Conservation (phyloP, 345 rosid genomes). For the Dimocarpus longan region DNA sequence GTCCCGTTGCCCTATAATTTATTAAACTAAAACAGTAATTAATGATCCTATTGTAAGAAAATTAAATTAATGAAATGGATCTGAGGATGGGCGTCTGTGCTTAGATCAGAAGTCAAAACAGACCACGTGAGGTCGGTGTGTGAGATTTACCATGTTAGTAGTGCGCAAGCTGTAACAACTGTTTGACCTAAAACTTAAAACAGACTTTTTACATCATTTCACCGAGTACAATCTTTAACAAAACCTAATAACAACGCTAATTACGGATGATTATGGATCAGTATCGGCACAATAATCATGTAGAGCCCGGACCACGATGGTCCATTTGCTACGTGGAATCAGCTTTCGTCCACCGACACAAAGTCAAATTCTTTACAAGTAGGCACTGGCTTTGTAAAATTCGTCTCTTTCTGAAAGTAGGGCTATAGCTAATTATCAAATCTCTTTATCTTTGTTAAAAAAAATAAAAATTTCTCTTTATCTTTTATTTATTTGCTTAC, state of each 20-base stretch:
- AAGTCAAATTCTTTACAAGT: background rate
- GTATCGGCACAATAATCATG: slow-evolving; percentile 7
- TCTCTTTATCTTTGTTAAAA: no score
- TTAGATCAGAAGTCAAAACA: background rate
- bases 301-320: background rate
- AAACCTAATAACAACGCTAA: background rate
- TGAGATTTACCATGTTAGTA: background rate
- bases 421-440: background rate
- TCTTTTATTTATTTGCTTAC: no score
- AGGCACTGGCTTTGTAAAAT: background rate
- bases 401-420: background rate
- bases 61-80: background rate
- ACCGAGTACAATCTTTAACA: background rate
- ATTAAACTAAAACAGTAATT: background rate
- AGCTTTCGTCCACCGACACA: slow-evolving; percentile 1
- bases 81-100: background rate
- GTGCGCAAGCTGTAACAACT: no score
- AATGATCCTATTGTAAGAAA: background rate
- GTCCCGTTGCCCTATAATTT: background rate
- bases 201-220: no score
- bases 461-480: background rate
- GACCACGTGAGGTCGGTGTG: background rate
- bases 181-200: background rate
- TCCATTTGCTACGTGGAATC: background rate
- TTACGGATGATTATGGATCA: background rate